Evolutionary conservation across 345 rosid species (phyloP).

Genomic region (Adansonia digitata): DNA sequence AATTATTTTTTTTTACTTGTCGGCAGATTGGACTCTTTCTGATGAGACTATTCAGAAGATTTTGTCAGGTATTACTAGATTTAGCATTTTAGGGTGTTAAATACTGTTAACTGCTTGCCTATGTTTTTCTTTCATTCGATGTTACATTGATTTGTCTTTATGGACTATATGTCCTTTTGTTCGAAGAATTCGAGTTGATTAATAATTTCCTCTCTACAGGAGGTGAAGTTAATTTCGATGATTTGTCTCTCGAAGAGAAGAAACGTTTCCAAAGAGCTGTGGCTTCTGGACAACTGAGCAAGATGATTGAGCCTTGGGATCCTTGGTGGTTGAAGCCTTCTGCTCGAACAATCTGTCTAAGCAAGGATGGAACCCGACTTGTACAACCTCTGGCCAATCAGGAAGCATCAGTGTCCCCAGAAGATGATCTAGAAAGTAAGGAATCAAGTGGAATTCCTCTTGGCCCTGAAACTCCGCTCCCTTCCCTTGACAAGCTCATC

Average conservation of each 20-base stretch:
- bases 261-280: conserved; percentile 75
- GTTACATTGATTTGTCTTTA: not conserved
- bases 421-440: conserved; percentile 17
- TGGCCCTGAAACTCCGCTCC: conserved; percentile 65
- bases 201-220: conserved; percentile 28
- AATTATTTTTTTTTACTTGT: conserved; percentile 1
- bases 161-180: not conserved
- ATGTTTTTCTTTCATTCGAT: not conserved
- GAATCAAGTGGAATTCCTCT: conserved; percentile 47
- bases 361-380: conserved; percentile 58
- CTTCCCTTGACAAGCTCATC: conserved; percentile 51
- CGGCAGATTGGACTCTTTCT: conserved; percentile 42
- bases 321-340: conserved; percentile 93
- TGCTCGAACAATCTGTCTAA: conserved; percentile 49
- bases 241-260: conserved; percentile 68
- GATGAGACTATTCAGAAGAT: conserved; percentile 66
- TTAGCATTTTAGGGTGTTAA: not conserved
- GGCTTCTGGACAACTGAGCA: conserved; percentile 86
- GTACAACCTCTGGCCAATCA: conserved; percentile 41
- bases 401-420: conserved; percentile 19
- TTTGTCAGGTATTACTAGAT: conserved; percentile 42
- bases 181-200: not conserved
- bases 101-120: not conserved
- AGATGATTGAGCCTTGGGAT: conserved; percentile 85
- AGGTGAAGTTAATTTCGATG: conserved; percentile 50